Base-by-base conservation (phyloP, 352 stramenopile species). In the Globisporangium rhizosaccharum region DNA sequence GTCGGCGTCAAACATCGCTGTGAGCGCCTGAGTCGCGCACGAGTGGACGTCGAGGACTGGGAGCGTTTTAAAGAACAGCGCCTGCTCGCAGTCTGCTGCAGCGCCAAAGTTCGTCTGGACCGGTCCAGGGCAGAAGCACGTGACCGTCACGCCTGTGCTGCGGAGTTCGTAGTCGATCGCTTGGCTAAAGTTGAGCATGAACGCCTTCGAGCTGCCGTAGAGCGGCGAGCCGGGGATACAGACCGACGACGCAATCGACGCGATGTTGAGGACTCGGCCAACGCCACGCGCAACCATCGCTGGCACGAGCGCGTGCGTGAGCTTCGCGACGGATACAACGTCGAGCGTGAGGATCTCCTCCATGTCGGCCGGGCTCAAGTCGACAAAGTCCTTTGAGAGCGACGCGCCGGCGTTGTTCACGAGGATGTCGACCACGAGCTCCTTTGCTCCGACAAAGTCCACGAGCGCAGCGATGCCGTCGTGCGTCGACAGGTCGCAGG, bases 191-290 rank as follows among this genome's bases (percentile, higher is more conserved):
- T 59, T 85, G 8, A 76, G 75, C 37, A 94, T 51, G 54, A 88
- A 90, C 0, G 80, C 71, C 67, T 95, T 96, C 49, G 82, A 76
- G 23, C 71, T 79, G 48, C 74, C 71, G 62, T 96, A 96, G 23
- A 94, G 56, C 20, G 77, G 78, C 17, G 73, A 78, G 12, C 64
- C 75, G 26, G 85, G 83, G 41, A 89, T 73, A 0, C 76, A 66
- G 51, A 73, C 64, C 4, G 73, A 57, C 2, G 66, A 73, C 0
- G 70, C 71, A 9, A 90, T 66, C 25, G 83, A 91, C 33, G 76
- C 81, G 23, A 96, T 80, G 63, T 95, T 96, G 46, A 96, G 64
- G 26, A 96, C 73, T 46, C 84, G 80, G 2, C 86, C 88, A 30
- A 80, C 53, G 26, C 79, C 72, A 11, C 87, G 75, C 57, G 75